Evolutionary conservation across 2,329 filamentous ascomycete genomes (phyloP), one percentile per base, ranked within the genome.

Genomic region (Penicillium sp.): DNA sequence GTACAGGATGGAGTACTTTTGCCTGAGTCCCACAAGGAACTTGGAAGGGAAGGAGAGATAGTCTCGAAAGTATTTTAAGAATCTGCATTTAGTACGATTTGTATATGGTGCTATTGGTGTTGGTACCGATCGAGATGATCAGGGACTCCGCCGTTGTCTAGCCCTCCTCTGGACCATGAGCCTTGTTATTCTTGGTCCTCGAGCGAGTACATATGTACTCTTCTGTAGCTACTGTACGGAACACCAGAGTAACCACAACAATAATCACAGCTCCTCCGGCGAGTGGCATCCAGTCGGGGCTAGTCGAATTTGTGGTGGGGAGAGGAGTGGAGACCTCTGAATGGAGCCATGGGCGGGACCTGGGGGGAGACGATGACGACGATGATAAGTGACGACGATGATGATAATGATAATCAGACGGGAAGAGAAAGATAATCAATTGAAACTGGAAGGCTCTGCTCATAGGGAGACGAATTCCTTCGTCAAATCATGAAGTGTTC

Each of bases 331-430:
- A 37, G 55, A 43, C 53, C 28, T 25, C 38, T 33, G 42, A 22
- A 51, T 51, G 42, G 54, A 54, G 43, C 45, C 57, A 42, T 42
- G 57, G 57, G 52, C 38, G 38, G 48, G 48, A 14, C 48, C 48
- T 5, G 55, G 55, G 55, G 55, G 48, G 26, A 38, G 30, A 42
- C 16, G 45, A 48, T 57, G 60, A 57, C 35, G 48, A 52, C 54
- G 54, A 56, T 54, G 61, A 55, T 59, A 57, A 64, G 59, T 63
- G 58, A 64, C 60, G 62, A 64, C 62, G 63, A 45, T 45, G 43
- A 48, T 48, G 45, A 64, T 64, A 61, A 46, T 48, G 45, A 48
- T 48, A n/a, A 64, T 55, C 58, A 64, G 53, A 55, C 19, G 19
- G 19, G 26, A 33, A 53, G 14, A 48, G 25, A 6, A 6, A 48